Conservation (phyloP, 352 stramenopile species). For the Pythium folliculosum region DNA sequence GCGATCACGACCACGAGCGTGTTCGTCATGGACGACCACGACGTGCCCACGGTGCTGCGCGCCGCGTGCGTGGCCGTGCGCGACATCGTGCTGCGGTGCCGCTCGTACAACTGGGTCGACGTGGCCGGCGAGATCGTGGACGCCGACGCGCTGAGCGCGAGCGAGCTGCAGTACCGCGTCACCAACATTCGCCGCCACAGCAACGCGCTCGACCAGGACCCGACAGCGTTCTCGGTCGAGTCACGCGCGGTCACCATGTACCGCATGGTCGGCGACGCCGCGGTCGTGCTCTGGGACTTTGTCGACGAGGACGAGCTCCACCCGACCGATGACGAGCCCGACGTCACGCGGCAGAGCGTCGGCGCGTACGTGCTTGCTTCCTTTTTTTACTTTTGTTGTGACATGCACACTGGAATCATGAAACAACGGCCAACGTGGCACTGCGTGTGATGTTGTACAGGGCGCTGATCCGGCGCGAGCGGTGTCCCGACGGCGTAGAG, state of each 20-base stretch:
- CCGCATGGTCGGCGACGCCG: constrained; percentile 24
- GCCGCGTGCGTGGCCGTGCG: constrained; percentile 34
- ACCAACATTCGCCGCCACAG: not conserved
- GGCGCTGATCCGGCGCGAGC: constrained; percentile 10
- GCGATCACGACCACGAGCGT: constrained; percentile 39
- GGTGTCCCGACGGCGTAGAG: constrained; percentile 11
- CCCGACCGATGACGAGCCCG: constrained; percentile 18
- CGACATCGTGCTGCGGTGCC: constrained; percentile 33
- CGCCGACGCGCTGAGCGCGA: not conserved
- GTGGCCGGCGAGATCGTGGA: constrained; percentile 23
- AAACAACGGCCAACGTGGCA: no score
- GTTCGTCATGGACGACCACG: constrained; percentile 36
- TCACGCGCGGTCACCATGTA: constrained; percentile 29
- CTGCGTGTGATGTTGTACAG: no score
- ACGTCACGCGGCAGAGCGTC: constrained; percentile 21
- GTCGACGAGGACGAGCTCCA: constrained; percentile 35
- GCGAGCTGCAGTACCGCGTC: constrained; percentile 20
- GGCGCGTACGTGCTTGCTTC: constrained; percentile 18
- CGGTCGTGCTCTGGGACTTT: constrained; percentile 34
- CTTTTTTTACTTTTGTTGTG: no score
- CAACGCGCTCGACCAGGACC: not conserved
- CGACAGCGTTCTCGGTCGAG: constrained; percentile 31
- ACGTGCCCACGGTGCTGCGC: constrained; percentile 28
- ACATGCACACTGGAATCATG: no score
- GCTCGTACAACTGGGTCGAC: constrained; percentile 30